Evolutionary conservation across 78 protist genomes (phyloP).

Genomic region (Tieghemostelium lacteum): DNA sequence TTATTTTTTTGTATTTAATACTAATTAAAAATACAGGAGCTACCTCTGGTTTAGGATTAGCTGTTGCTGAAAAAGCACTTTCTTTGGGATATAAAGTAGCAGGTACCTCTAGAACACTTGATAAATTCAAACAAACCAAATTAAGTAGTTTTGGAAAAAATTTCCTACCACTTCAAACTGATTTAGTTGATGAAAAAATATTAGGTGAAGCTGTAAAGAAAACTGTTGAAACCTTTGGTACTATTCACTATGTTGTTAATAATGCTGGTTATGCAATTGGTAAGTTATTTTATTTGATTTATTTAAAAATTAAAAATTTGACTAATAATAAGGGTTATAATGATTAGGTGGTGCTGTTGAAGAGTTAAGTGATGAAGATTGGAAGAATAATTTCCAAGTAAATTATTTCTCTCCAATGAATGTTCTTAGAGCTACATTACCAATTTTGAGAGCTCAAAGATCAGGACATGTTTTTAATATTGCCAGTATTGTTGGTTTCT

Average conservation of each 20-base stretch:
- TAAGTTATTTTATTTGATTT: too few relatives aligned
- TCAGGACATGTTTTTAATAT: slow-evolving; percentile 32
- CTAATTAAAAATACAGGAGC: not conserved
- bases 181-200: not conserved
- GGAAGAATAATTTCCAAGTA: not conserved
- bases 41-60: slow-evolving; percentile 11
- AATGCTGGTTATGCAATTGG: slow-evolving; percentile 41
- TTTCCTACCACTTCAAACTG: not conserved
- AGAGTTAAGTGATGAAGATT: not conserved
- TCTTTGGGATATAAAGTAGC: not conserved
- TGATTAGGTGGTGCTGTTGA: not conserved
- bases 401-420: slow-evolving; percentile 3
- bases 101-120: slow-evolving; percentile 9
- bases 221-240: slow-evolving; percentile 12
- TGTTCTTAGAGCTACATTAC: slow-evolving; percentile 7
- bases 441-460: slow-evolving; percentile 13
- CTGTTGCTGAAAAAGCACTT: not conserved
- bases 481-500: not conserved
- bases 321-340: too few relatives aligned
- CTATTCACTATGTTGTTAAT: slow-evolving; percentile 12
- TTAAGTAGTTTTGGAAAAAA: not conserved
- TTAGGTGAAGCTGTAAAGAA: not conserved
- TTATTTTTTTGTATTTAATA: not conserved
- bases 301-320: too few relatives aligned
- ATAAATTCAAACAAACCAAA: not conserved